phyloP scores from a whole-genome alignment of 345 rosid genomes.

The Melaleuca alternifolia region DNA sequence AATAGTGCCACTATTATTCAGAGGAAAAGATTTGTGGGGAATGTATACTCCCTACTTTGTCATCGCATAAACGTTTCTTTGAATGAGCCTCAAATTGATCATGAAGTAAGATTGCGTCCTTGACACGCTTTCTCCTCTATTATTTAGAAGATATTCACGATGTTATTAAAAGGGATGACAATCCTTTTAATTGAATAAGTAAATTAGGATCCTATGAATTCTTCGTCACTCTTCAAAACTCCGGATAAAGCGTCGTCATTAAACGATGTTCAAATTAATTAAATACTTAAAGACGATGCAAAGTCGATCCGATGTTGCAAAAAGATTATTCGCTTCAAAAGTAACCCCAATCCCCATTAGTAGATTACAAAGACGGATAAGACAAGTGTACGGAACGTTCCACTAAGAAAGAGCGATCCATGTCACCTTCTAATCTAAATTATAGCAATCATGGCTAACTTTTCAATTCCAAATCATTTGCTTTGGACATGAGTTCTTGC shows the following conservation, averaged over 20 bases:
- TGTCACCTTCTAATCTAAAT: background rate
- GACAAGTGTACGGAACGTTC: background rate
- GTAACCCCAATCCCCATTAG: background rate
- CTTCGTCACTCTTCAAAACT: background rate
- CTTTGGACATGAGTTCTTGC: background rate
- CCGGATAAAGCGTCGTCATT: background rate
- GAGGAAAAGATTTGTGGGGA: background rate
- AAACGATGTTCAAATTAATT: background rate
- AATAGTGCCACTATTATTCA: too few relatives aligned
- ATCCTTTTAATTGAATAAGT: background rate
- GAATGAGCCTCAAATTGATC: background rate
- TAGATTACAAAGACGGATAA: background rate
- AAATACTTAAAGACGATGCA: background rate
- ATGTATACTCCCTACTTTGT: background rate
- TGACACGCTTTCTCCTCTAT: background rate
- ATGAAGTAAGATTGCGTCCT: background rate
- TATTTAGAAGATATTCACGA: too few relatives aligned
- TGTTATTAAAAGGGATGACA: too few relatives aligned
- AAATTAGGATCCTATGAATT: background rate
- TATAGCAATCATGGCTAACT: background rate
- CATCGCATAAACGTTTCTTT: background rate
- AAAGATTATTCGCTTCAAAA: background rate
- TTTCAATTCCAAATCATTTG: background rate
- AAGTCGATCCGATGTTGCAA: background rate
- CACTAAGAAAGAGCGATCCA: background rate